Evolutionary conservation across 257 asterid species (phyloP), one percentile per base, ranked within the genome.

Genomic region (Thymus quinquecostatus): DNA sequence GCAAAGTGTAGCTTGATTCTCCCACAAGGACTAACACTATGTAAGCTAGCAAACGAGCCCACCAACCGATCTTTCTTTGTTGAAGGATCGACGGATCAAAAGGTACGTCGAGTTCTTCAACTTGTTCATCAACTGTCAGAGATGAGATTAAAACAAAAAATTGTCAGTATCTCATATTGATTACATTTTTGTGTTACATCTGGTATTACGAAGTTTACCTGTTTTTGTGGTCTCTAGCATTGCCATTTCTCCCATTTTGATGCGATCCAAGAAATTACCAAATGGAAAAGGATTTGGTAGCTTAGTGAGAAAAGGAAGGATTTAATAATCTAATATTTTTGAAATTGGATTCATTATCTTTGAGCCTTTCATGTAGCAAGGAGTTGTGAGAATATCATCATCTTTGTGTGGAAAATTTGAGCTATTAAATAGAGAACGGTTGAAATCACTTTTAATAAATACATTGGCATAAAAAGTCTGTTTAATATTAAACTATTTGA

Each of bases 1-100:
- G 77, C 29, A 89, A 77, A 29, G 80, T 78, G 68, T 83, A 88
- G 12, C 64, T 64, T 3, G 88, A 38, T 50, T 85, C 88, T 36
- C 91, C 83, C 2, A 82, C 10, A 3, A 87, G 81, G 60, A 87
- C 78, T 45, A 84, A 76, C 21, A 63, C 34, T 0, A 80, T 65
- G 51, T 77, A 85, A 57, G 82, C 28, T 12, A 68, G 14, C 70
- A 82, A 74, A 60, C 73, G 62, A 32, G 78, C 64, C 90, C 96
- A 89, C 80, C 82, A 69, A 36, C 21, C 47, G 68, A 73, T 76
- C 3, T 58, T 70, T 51, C 51, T 74, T 29, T 40, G 69, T 44
- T 40, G 58, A 60, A 30, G 50, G 44, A 51, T 48, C 34, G 62
- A 29, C 2, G 59, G 33, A 14, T 53, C 59, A 53, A 6, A 53